Conservation (phyloP, 345 rosid genomes). For the Citropsis articulata region DNA sequence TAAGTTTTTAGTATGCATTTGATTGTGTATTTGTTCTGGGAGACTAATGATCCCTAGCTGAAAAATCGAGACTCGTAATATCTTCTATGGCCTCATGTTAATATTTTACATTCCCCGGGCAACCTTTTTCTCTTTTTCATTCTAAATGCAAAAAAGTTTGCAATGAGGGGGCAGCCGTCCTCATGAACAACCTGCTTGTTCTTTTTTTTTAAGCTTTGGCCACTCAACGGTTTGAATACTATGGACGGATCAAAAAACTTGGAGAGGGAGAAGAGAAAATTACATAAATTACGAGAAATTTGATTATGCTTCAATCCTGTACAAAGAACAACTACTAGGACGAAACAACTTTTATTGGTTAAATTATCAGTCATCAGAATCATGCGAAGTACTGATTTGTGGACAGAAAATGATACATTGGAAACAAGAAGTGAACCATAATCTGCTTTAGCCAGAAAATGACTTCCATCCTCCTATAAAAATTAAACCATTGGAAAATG, state of each 20-base stretch:
- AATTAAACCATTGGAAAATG: not conserved
- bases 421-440: not conserved
- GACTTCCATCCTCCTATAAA: not conserved
- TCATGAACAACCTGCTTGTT: not conserved
- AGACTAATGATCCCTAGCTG: not conserved
- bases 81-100: not conserved
- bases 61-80: not conserved
- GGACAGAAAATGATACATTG: not conserved
- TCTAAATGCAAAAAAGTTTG: not conserved
- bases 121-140: not conserved
- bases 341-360: not conserved
- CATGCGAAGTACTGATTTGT: not conserved
- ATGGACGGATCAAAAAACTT: not conserved
- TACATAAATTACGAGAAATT: not conserved
- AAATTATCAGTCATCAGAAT: not conserved
- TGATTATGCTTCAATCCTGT: not conserved
- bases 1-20: not conserved
- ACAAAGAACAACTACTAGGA: not conserved
- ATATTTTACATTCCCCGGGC: not conserved
- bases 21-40: not conserved
- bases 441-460: conserved; percentile 5
- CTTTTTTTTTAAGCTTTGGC: not conserved
- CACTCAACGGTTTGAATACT: not conserved
- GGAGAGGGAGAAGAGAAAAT: not conserved
- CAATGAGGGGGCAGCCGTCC: not conserved